A percentile compares a stretch with the other conserved stretches of the same genome.
phyloP scores from a whole-genome alignment of 2,329 filamentous ascomycete species.

The Beauveria scarabaeidicola region DNA sequence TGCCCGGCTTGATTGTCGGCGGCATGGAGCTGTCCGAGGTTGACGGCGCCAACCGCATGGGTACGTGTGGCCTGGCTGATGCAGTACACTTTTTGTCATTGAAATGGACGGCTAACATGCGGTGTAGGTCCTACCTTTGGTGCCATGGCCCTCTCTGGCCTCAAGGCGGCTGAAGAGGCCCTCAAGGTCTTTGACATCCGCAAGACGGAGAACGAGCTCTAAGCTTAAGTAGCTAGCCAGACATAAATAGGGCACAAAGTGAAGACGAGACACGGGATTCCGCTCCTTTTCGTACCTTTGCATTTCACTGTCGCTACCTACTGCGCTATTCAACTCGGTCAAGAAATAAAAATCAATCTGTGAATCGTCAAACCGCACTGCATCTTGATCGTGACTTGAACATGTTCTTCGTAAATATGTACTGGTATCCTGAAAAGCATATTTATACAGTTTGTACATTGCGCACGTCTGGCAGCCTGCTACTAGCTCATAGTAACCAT shows the following conservation, averaged over 20 bases:
- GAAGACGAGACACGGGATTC: not conserved
- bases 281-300: not conserved
- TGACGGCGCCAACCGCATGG: constrained; percentile 88
- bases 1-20: constrained; percentile 82
- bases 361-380: not conserved
- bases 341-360: not conserved
- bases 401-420: not conserved
- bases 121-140: constrained; percentile 63
- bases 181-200: constrained; percentile 68
- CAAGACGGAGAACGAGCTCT: constrained; percentile 66
- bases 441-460: not conserved
- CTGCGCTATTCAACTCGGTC: not conserved
- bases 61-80: constrained; percentile 24
- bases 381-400: not conserved
- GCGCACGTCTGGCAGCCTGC: too few species aligned
- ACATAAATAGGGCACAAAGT: not conserved
- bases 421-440: not conserved
- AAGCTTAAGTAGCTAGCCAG: constrained; percentile 13
- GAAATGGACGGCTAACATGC: constrained; percentile 26
- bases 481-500: constrained; percentile 4
- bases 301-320: constrained; percentile 5
- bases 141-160: constrained; percentile 78
- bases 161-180: constrained; percentile 86
- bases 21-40: constrained; percentile 92
- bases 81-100: constrained; percentile 22